Base-by-base conservation (phyloP, 2,329 filamentous ascomycete species). In the Aspergillus bombycis region DNA sequence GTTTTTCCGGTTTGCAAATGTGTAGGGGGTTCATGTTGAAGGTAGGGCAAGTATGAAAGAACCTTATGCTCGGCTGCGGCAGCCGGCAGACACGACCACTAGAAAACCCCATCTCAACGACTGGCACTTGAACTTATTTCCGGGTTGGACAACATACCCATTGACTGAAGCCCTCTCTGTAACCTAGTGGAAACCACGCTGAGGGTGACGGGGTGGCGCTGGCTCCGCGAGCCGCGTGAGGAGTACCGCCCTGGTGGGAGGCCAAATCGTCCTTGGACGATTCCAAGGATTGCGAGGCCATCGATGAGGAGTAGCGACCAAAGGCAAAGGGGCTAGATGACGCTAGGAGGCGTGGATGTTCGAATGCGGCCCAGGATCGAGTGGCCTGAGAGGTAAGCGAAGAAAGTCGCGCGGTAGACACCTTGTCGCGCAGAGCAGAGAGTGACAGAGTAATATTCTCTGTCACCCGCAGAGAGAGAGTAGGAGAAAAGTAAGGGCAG, bases 141-240 rank as follows among this genome's bases (percentile, higher is more conserved):
- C 54, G 30, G 45, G 34, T 46, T 62, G 23, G 57, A 55, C 12
- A 30, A 83, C 89, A 67, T 79, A 92, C 91, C 93, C 95, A 98
- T 84, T 98, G 94, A 70, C 86, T 90, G 67, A 93, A 92, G 19
- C 92, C 94, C 63, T 97, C 93, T 73, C 94, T 95, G 81, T 97
- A 97, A 57, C 93, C 90, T 26, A 98, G 81, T 2, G 95, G 94
- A 69, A 99, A 98, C 77, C 86, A 89, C 38, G 79, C 71, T 32
- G 74, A 71, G 57, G 72, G 71, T 14, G 78, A 71, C 1, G 71
- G 72, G 19, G 72, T 71, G 26, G 66, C 75, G 45, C 68, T 69
- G 53, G 70, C 73, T 60, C 71, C 75, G 60, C 75, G 70, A 34
- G 70, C 69, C n/a, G 75, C 72, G 67, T 77, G 71, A n/a, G 76